These are phyloP conservation scores for Pestalotiopsis sp. DNA, from an alignment of 2,329 filamentous ascomycete species.

Conservation along the genomic window DNA sequence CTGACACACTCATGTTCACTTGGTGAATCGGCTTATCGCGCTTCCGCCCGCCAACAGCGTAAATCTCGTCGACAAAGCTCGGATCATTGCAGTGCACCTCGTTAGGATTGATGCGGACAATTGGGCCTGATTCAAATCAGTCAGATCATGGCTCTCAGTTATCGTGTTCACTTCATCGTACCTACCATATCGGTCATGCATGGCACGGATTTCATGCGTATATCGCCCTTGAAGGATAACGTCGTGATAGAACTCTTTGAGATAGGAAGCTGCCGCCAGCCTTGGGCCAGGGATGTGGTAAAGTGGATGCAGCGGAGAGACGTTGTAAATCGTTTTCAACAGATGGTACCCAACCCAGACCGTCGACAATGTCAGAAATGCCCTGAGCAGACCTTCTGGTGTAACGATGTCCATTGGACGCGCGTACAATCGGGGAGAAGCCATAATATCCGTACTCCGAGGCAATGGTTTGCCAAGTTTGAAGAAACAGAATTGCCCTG, in stretches of 20 bases:
- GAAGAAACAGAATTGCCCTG: too few species aligned
- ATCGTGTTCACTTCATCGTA: neutral
- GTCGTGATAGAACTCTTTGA: conserved; percentile 26
- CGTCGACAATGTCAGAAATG: neutral
- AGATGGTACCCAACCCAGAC: neutral
- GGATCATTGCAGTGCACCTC: conserved; percentile 25
- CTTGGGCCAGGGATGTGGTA: conserved; percentile 24
- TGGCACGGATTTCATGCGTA: conserved; percentile 19
- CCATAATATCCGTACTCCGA: too few species aligned
- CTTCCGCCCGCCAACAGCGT: conserved; percentile 32
- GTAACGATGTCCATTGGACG: neutral
- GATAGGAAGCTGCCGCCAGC: conserved; percentile 20
- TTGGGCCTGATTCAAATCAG: conserved; percentile 11
- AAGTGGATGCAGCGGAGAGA: conserved; percentile 25
- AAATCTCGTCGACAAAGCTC: conserved; percentile 41
- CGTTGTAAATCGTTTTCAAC: conserved; percentile 18
- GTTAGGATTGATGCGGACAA: conserved; percentile 23
- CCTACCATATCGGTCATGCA: conserved; percentile 27
- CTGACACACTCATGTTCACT: neutral
- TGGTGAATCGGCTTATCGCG: neutral
- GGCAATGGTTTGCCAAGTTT: too few species aligned
- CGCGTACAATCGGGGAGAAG: neutral
- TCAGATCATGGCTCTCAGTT: neutral
- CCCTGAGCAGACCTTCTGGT: neutral
- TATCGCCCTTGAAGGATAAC: conserved; percentile 22